Evolutionary conservation across 139 green algal genomes (phyloP).

Genomic region (Limnomonas spitsbergensis): DNA sequence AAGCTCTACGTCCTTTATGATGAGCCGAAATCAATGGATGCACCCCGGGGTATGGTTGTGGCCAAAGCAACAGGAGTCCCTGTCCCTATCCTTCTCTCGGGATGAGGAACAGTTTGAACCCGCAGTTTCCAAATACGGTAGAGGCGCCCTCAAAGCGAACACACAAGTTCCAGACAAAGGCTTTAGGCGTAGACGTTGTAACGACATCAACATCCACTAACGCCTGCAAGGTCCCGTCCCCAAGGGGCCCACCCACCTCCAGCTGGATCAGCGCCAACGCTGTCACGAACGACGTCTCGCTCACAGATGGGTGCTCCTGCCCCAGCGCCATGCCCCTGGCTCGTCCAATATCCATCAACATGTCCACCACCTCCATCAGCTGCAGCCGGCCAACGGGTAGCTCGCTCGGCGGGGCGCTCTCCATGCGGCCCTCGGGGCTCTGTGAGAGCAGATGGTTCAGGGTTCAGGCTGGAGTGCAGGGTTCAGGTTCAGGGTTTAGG

Average conservation of each 20-base stretch:
- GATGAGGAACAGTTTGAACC: too few relatives aligned
- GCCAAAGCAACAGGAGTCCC: too few relatives aligned
- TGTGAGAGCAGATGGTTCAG: neutral
- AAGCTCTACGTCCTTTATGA: too few relatives aligned
- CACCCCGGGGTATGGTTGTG: too few relatives aligned
- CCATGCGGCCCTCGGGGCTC: conserved; percentile 21
- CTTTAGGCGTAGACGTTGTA: too few relatives aligned
- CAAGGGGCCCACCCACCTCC: conserved; percentile 44
- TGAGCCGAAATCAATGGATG: too few relatives aligned
- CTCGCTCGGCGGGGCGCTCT: conserved; percentile 15
- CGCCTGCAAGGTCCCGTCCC: too few relatives aligned
- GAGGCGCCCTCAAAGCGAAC: too few relatives aligned
- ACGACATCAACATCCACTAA: too few relatives aligned
- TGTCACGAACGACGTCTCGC: conserved; percentile 45
- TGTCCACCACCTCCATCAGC: conserved; percentile 68
- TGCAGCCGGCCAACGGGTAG: conserved; percentile 59
- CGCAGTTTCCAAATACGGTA: too few relatives aligned
- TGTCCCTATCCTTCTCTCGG: too few relatives aligned
- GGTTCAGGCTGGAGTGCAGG: neutral
- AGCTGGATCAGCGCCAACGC: conserved; percentile 63
- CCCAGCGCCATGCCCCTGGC: conserved; percentile 32
- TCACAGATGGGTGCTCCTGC: conserved; percentile 35
- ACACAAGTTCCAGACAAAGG: too few relatives aligned
- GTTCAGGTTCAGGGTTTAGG: neutral
- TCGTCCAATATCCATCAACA: conserved; percentile 63